Base-by-base conservation (phyloP, 331 rosid species). In the Arachis monticola region DNA sequence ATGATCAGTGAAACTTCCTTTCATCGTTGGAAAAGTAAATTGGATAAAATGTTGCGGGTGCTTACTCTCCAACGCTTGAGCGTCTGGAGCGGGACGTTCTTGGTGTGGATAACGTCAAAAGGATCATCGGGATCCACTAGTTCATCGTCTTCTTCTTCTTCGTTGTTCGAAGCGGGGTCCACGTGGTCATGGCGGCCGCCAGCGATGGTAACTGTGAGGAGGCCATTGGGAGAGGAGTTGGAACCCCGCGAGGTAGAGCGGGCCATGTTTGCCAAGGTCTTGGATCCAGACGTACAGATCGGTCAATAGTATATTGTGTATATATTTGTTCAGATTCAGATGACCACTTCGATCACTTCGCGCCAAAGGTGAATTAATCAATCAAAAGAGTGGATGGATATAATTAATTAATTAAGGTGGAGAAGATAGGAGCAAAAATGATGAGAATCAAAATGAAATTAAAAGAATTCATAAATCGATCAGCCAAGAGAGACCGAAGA, bases 21-120 rank as follows among this genome's bases (percentile, higher is more conserved):
- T 48, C 4, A 4, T 12, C 10, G 53, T 1, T 10, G 13, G 13
- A 45, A 45, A 45, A 45, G 48, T 45, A 45, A 45, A 6, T 6
- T 38, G 41, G 41, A 5, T 5, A 38, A 4, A 5, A 14, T 1
- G 14, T 14, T 38, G 41, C 41, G 41, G 60, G 3, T 11, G 7
- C 65, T 77, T 85, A 93, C 98, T 86, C 98, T 84, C 98, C 97
- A 93, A 30, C 97, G 92, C 61, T 52, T 82, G 80, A 93, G 96
- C 27, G 90, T 60, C 81, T 82, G 91, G 1, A 11, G 88, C 4
- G 96, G 85, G 0, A 82, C 98, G 73, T 91, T 93, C 77, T 93
- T 93, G 61, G 97, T 93, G 7, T 85, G 77, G 1, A 88, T 80
- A 42, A 93, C 76, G 70, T 93, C 92, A 32, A 93, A 93, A 8